Evolutionary conservation across 164 flowering plant genomes (phyloP).

Genomic region (Umbilicus rupestris): DNA sequence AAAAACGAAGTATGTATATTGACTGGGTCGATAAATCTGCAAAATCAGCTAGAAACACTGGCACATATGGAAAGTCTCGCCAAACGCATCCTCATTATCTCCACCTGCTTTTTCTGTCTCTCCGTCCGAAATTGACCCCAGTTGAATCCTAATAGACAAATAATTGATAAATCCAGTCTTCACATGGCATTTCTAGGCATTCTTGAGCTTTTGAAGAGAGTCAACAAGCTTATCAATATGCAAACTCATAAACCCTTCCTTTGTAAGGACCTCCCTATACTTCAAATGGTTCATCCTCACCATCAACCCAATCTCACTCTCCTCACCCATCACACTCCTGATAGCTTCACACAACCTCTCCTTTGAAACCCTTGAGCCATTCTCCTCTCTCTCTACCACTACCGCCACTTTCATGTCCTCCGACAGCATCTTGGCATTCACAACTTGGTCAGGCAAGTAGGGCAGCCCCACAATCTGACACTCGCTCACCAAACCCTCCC

Average conservation of each 20-base stretch:
- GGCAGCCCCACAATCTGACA: slow-evolving; percentile 37
- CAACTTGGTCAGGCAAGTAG: slow-evolving; percentile 34
- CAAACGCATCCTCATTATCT: no score
- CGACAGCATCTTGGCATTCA: slow-evolving; percentile 33
- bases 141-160: no score
- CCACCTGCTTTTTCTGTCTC: no score
- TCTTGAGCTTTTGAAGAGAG: slow-evolving; percentile 16
- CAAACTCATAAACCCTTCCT: slow-evolving; percentile 17
- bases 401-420: slow-evolving; percentile 41
- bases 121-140: no score
- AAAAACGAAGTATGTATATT: slow-evolving; percentile 71
- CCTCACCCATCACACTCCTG: slow-evolving; percentile 37
- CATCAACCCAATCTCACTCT: slow-evolving; percentile 21
- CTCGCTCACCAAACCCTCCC: slow-evolving; percentile 31
- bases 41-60: not conserved
- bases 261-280: slow-evolving; percentile 21
- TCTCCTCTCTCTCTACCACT: slow-evolving; percentile 32
- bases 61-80: no score
- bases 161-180: no score
- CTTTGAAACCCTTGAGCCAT: slow-evolving; percentile 30
- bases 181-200: no score
- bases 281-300: slow-evolving; percentile 29
- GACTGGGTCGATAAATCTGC: no score
- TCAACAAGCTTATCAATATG: slow-evolving; percentile 31
- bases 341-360: slow-evolving; percentile 34